These are phyloP conservation scores for Obelidium mucronatum DNA, from an alignment of 192 early-diverging fungal genomes.

Conservation along the genomic window DNA sequence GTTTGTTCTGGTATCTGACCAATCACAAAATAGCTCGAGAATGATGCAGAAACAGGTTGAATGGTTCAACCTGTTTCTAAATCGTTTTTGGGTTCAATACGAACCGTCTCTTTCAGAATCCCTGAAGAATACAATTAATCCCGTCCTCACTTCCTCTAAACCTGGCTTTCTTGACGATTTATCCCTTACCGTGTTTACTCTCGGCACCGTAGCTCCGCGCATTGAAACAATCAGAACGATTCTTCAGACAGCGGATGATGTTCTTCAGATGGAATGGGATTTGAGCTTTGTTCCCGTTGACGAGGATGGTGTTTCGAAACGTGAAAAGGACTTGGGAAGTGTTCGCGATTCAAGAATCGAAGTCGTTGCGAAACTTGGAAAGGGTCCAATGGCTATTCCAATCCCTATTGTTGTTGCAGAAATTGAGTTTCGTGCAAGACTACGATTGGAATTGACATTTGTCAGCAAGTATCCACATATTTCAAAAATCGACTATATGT, in stretches of 20 bases:
- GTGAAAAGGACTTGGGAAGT: conserved; percentile 49
- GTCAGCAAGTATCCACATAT: conserved; percentile 88
- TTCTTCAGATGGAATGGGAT: conserved; percentile 89
- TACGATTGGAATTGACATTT: conserved; percentile 86
- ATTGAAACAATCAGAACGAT: conserved; percentile 53
- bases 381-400: conserved; percentile 56
- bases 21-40: conserved; percentile 40
- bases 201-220: conserved; percentile 56
- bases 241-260: conserved; percentile 46
- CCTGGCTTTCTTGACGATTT: conserved; percentile 76
- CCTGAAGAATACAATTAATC: conserved; percentile 77
- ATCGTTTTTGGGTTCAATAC: conserved; percentile 89
- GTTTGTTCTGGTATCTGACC: not conserved
- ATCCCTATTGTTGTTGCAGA: conserved; percentile 36
- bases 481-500: conserved; percentile 81
- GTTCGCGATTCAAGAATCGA: conserved; percentile 82
- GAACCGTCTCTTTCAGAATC: conserved; percentile 83
- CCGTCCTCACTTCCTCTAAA: conserved; percentile 72
- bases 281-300: conserved; percentile 86
- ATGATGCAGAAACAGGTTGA: conserved; percentile 73
- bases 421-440: conserved; percentile 34
- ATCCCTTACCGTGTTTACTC: conserved; percentile 51
- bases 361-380: conserved; percentile 69
- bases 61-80: conserved; percentile 90
- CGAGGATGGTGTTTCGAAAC: conserved; percentile 55